Evolutionary conservation across 495 filamentous ascomycete species (phyloP).

Genomic region (Daldinia decipiens): DNA sequence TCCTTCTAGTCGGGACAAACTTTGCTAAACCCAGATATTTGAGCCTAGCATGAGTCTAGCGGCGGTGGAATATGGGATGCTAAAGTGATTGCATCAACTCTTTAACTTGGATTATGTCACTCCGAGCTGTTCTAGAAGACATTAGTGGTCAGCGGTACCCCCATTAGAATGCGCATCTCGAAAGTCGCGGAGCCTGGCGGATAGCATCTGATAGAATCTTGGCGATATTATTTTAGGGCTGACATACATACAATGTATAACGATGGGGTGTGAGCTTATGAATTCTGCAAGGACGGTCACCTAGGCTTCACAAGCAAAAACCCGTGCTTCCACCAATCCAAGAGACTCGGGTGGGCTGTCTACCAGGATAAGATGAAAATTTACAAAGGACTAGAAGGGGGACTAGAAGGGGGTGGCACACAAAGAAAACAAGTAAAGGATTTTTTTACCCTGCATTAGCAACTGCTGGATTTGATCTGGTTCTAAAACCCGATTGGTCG

Average conservation of each 20-base stretch:
- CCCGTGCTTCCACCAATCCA: slow-evolving; percentile 27
- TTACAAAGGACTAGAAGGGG: slow-evolving; percentile 36
- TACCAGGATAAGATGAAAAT: slow-evolving; percentile 25
- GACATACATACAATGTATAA: no score
- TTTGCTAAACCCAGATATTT: slow-evolving; percentile 7
- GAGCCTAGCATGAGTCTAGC: slow-evolving; percentile 16
- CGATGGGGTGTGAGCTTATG: slow-evolving; percentile 25
- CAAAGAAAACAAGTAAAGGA: slow-evolving; percentile 32
- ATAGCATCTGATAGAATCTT: slow-evolving; percentile 18
- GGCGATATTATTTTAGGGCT: slow-evolving; percentile 36
- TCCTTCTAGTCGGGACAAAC: slow-evolving; percentile 21
- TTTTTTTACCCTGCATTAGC: slow-evolving; percentile 35
- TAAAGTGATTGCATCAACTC: slow-evolving; percentile 15
- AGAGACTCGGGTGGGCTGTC: slow-evolving; percentile 16
- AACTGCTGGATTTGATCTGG: slow-evolving; percentile 24
- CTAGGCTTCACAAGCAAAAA: slow-evolving; percentile 9
- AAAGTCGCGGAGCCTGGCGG: slow-evolving; percentile 28
- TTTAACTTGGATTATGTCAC: slow-evolving; percentile 25
- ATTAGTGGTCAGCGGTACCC: slow-evolving; percentile 16
- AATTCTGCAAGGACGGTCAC: background rate
- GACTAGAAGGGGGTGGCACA: slow-evolving; percentile 39
- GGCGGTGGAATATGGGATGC: slow-evolving; percentile 14
- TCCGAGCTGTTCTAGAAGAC: slow-evolving; percentile 32
- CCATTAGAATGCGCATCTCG: slow-evolving; percentile 24
- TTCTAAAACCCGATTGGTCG: slow-evolving; percentile 42